Evolutionary conservation across 1,139 yeast genomes (phyloP).

Genomic region (Candida tetrigidarum): DNA sequence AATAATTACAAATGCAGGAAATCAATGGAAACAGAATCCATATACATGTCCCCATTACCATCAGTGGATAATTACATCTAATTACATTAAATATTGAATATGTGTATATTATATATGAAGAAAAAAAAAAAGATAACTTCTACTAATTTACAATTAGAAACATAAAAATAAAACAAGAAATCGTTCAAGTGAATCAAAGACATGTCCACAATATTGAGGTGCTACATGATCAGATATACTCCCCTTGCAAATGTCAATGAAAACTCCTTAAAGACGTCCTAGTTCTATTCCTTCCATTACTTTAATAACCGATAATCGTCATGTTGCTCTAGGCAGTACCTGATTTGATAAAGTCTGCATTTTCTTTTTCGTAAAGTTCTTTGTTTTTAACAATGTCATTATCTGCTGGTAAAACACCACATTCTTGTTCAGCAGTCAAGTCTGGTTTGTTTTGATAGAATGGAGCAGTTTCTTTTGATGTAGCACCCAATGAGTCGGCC

Average conservation of each 20-base stretch:
- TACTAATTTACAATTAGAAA: constrained; percentile 1
- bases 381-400: constrained; percentile 31
- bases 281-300: too few species aligned
- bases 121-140: background rate
- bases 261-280: too few species aligned
- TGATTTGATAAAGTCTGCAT: constrained; percentile 42
- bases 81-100: background rate
- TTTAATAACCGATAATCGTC: too few species aligned
- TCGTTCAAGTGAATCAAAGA: background rate
- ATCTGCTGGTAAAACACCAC: constrained; percentile 42
- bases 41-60: too few species aligned
- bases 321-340: constrained; percentile 15
- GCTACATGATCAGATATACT: too few species aligned
- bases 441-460: constrained; percentile 51
- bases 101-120: background rate
- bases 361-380: constrained; percentile 38
- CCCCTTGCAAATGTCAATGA: too few species aligned
- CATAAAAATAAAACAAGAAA: background rate
- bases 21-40: too few species aligned
- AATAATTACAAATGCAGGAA: too few species aligned
- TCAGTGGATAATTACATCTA: too few species aligned
- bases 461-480: constrained; percentile 48
- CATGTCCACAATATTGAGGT: too few species aligned
- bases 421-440: constrained; percentile 41
- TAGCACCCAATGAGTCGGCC: constrained; percentile 74